phyloP scores from a whole-genome alignment of 306 rosid species.

The Citrullus colocynthis region DNA sequence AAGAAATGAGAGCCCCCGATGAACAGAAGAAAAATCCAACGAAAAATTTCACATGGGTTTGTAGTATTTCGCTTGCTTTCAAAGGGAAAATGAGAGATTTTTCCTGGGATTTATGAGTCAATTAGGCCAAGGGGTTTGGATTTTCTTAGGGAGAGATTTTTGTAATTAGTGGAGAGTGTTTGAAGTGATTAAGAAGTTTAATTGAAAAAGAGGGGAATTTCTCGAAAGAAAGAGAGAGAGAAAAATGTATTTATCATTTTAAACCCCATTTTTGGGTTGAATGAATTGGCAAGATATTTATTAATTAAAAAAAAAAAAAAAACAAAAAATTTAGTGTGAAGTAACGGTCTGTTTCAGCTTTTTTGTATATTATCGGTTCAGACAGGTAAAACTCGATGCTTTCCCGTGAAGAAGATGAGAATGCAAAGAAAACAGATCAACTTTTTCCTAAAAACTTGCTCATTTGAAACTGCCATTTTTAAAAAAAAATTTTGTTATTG shows the following conservation, averaged over 20 bases:
- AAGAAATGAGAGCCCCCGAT: background rate
- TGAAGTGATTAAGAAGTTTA: background rate
- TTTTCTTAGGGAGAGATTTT: background rate
- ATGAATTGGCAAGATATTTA: background rate
- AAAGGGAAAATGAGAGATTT: background rate
- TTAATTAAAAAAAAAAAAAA: background rate
- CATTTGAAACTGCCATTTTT: background rate
- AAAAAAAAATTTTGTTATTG: too few relatives aligned
- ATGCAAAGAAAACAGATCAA: background rate
- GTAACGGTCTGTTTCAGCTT: constrained; percentile 1
- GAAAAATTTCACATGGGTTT: constrained; percentile 6
- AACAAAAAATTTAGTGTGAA: background rate
- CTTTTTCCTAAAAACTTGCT: background rate
- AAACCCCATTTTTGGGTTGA: background rate
- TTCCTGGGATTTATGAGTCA: background rate
- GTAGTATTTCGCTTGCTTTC: background rate
- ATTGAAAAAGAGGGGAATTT: background rate
- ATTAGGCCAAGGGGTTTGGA: background rate
- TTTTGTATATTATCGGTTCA: background rate
- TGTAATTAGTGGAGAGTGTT: background rate
- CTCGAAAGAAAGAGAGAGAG: background rate
- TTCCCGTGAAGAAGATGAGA: background rate
- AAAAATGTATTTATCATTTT: background rate
- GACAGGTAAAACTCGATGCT: background rate
- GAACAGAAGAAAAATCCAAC: background rate